These are phyloP conservation scores for Krasilnikovozyma curviuscula DNA, from an alignment of 768 basidiomycete species.

Conservation along the genomic window DNA sequence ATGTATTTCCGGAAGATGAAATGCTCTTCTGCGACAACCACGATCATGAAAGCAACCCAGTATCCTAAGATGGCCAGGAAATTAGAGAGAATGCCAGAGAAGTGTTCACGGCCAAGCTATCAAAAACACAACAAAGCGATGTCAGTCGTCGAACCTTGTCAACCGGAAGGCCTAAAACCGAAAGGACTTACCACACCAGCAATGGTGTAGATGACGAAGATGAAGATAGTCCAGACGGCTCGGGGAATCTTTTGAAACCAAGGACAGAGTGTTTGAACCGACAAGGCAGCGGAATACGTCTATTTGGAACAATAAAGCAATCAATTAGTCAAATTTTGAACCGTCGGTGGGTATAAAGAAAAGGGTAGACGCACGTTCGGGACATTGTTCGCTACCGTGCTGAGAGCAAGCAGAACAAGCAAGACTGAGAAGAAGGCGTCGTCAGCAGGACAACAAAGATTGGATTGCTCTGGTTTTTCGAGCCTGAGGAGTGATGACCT, in stretches of 20 bases:
- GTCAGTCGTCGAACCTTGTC: too few relatives aligned
- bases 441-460: conserved; percentile 33
- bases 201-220: conserved; percentile 29
- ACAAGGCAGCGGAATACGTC: conserved; percentile 35
- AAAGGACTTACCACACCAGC: conserved; percentile 24
- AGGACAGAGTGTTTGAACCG: conserved; percentile 32
- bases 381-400: too few relatives aligned
- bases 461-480: too few relatives aligned
- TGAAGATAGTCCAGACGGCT: conserved; percentile 32
- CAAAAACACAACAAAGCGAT: too few relatives aligned
- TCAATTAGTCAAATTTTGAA: conserved; percentile 5
- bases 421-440: conserved; percentile 30
- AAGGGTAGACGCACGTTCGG: conserved; percentile 20
- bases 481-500: too few relatives aligned
- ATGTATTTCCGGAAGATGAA: conserved; percentile 32
- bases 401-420: too few relatives aligned
- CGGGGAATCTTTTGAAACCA: conserved; percentile 32
- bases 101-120: conserved; percentile 30
- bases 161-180: too few relatives aligned
- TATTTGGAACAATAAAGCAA: conserved; percentile 22
- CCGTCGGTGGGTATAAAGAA: neutral
- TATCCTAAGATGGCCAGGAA: conserved; percentile 32
- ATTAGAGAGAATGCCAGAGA: conserved; percentile 30
- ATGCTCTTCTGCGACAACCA: conserved; percentile 34
- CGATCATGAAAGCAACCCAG: conserved; percentile 34